These are phyloP conservation scores for Arthrobotrys musiformis DNA, from an alignment of 2,329 filamentous ascomycete species.

Conservation along the genomic window DNA sequence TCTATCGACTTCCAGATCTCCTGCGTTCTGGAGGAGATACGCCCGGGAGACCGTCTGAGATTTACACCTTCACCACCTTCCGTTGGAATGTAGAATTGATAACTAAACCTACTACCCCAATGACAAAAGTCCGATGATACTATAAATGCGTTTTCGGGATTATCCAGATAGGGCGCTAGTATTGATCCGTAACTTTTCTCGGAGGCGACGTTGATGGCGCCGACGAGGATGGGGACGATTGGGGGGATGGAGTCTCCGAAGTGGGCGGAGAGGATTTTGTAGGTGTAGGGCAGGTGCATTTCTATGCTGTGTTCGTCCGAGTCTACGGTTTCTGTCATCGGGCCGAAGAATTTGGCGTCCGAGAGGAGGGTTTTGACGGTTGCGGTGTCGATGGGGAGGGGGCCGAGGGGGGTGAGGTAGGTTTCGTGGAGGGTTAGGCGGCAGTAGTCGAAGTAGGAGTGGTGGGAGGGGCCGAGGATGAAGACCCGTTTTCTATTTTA, in stretches of 20 bases:
- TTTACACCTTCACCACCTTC: slow-evolving; percentile 63
- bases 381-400: slow-evolving; percentile 73
- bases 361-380: slow-evolving; percentile 64
- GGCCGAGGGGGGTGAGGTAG: slow-evolving; percentile 80
- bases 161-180: slow-evolving; percentile 80
- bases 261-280: slow-evolving; percentile 74
- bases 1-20: slow-evolving; percentile 86
- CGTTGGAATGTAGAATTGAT: slow-evolving; percentile 77
- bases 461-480: slow-evolving; percentile 90
- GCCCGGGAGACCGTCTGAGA: slow-evolving; percentile 60
- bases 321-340: slow-evolving; percentile 75
- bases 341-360: slow-evolving; percentile 69
- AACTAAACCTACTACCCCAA: slow-evolving; percentile 87
- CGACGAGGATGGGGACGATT: slow-evolving; percentile 86
- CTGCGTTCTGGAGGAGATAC: slow-evolving; percentile 63
- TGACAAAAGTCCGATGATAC: slow-evolving; percentile 97
- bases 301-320: slow-evolving; percentile 91
- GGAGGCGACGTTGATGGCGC: slow-evolving; percentile 73
- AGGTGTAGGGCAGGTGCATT: slow-evolving; percentile 95
- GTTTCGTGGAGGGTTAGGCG: slow-evolving; percentile 77
- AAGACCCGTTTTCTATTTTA: slow-evolving; percentile 81
- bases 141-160: slow-evolving; percentile 82
- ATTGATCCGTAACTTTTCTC: slow-evolving; percentile 76
- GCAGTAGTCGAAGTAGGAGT: slow-evolving; percentile 79
- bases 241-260: slow-evolving; percentile 64